Conservation (phyloP, 2,329 filamentous ascomycete species). For the Dactylellina cionopaga region DNA sequence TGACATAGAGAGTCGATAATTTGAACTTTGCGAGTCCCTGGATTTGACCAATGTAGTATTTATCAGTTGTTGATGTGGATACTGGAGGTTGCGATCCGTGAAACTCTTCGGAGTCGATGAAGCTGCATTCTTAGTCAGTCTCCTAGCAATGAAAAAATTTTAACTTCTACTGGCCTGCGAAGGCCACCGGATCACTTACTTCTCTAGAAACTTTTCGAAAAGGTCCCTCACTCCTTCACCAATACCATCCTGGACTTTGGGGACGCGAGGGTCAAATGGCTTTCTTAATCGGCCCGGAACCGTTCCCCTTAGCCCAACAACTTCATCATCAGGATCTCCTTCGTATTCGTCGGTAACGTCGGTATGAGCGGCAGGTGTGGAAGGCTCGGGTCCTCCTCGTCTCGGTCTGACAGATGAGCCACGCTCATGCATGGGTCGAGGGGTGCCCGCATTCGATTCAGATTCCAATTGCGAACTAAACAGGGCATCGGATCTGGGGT, state of each 20-base stretch:
- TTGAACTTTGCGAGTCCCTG: slow-evolving; percentile 77
- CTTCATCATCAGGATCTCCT: slow-evolving; percentile 66
- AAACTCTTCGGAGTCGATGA: slow-evolving; percentile 74
- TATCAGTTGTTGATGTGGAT: slow-evolving; percentile 73
- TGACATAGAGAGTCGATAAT: slow-evolving; percentile 86
- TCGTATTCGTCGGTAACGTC: slow-evolving; percentile 65
- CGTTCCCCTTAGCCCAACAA: slow-evolving; percentile 64
- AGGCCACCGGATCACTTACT: slow-evolving; percentile 65
- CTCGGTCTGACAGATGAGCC: slow-evolving; percentile 49
- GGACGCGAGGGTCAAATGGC: slow-evolving; percentile 66
- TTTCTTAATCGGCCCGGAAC: slow-evolving; percentile 59
- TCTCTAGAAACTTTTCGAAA: slow-evolving; percentile 83
- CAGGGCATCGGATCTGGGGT: slow-evolving; percentile 58
- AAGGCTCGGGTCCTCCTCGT: slow-evolving; percentile 59
- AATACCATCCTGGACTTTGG: slow-evolving; percentile 78
- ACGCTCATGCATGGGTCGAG: slow-evolving; percentile 60
- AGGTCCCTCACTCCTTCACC: slow-evolving; percentile 78
- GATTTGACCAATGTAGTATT: slow-evolving; percentile 86
- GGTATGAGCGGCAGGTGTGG: slow-evolving; percentile 63
- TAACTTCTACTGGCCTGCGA: too few species aligned
- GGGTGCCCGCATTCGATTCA: slow-evolving; percentile 58
- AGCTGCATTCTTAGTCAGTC: slow-evolving; percentile 62
- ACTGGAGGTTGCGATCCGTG: slow-evolving; percentile 60
- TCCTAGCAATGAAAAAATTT: too few species aligned
- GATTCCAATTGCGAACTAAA: slow-evolving; percentile 58